phyloP scores from a whole-genome alignment of 257 asterid species.

The Fraxinus cuspidata region DNA sequence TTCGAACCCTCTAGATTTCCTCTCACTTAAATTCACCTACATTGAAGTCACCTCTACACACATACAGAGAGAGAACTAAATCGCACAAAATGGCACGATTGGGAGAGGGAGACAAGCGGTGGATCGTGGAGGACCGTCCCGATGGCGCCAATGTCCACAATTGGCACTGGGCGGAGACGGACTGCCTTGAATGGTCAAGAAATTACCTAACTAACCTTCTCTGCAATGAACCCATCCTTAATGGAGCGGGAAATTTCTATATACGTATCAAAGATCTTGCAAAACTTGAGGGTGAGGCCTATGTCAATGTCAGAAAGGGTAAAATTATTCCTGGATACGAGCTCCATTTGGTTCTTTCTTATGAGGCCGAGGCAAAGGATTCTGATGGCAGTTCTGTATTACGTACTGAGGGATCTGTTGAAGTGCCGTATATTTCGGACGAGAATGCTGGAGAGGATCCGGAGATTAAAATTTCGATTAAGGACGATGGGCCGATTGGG shows the following conservation, averaged over 20 bases:
- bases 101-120: conserved; percentile 94
- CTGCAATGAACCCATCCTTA: conserved; percentile 44
- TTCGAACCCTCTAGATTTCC: conserved; percentile 34
- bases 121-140: conserved; percentile 94
- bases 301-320: conserved; percentile 86
- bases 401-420: conserved; percentile 70
- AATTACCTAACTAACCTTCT: conserved; percentile 59
- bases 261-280: conserved; percentile 52
- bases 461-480: conserved; percentile 54
- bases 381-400: conserved; percentile 49
- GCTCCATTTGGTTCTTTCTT: conserved; percentile 57
- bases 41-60: conserved; percentile 9
- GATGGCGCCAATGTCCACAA: conserved; percentile 96
- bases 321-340: conserved; percentile 89
- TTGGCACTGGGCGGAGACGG: conserved; percentile 97
- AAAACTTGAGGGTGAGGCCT: conserved; percentile 84
- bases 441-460: conserved; percentile 98
- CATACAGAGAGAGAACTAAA: not conserved
- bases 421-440: conserved; percentile 77
- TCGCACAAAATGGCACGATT: conserved; percentile 57
- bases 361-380: conserved; percentile 77
- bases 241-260: conserved; percentile 70
- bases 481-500: conserved; percentile 79
- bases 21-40: not conserved
- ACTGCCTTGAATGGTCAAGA: conserved; percentile 84